phyloP scores from a whole-genome alignment of 179 eudicot species.

The Nepenthes alata region DNA sequence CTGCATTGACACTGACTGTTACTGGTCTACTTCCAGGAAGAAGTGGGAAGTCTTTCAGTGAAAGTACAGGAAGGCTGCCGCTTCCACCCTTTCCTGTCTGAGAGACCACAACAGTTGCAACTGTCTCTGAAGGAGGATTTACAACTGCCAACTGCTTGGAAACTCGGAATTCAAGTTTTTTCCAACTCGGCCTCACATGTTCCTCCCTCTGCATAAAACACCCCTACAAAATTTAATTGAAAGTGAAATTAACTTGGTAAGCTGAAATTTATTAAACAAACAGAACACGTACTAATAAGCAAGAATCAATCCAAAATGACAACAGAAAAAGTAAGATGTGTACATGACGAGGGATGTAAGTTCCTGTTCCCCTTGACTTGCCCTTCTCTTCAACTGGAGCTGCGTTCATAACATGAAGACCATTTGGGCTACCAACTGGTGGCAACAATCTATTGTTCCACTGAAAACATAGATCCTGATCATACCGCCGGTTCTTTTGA shows the following conservation, averaged over 20 bases:
- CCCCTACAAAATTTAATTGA: constrained; percentile 18
- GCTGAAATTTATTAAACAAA: background rate
- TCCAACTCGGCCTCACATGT: constrained; percentile 4
- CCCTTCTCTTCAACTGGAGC: constrained; percentile 8
- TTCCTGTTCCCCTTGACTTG: constrained; percentile 27
- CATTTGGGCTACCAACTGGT: background rate
- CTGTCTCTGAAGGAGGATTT: background rate
- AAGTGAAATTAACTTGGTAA: no score
- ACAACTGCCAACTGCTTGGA: constrained; percentile 5
- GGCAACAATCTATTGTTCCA: constrained; percentile 10
- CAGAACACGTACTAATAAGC: background rate
- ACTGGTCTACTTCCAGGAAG: constrained; percentile 21
- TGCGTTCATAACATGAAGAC: background rate
- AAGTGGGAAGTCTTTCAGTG: constrained; percentile 33
- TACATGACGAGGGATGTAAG: constrained; percentile 30
- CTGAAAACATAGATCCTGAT: constrained; percentile 11
- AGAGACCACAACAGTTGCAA: background rate
- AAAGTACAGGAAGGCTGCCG: constrained; percentile 7
- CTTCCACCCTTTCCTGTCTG: constrained; percentile 10
- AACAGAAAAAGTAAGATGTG: constrained; percentile 1
- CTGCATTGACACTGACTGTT: constrained; percentile 5
- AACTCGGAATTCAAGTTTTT: constrained; percentile 3
- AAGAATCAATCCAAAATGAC: background rate
- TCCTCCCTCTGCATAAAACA: constrained; percentile 4
- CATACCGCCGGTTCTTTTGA: constrained; percentile 7